Evolutionary conservation across 1,284 basidiomycete species (phyloP).

Genomic region (Agroathelia rolfsii): DNA sequence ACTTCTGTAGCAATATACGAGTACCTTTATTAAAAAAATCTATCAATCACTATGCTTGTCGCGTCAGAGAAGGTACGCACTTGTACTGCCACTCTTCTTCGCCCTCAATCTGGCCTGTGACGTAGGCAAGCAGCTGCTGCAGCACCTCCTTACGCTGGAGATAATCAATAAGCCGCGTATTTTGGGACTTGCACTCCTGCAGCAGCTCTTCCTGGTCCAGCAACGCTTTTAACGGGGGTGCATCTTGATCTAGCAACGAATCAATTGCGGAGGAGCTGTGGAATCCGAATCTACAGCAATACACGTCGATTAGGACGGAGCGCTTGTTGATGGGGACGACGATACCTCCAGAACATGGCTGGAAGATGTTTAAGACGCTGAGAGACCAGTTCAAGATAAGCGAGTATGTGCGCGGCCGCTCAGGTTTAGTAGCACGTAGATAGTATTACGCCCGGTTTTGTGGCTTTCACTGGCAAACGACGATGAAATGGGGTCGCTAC

Average conservation of each 20-base stretch:
- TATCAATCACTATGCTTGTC: not conserved
- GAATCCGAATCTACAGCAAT: conserved; percentile 63
- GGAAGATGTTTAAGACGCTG: conserved; percentile 4
- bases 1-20: conserved; percentile 94
- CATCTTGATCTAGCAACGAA: conserved; percentile 75
- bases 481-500: no score
- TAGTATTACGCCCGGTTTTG: no score
- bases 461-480: no score
- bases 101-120: conserved; percentile 76
- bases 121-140: conserved; percentile 73
- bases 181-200: conserved; percentile 93
- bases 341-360: conserved; percentile 35
- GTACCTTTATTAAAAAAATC: conserved; percentile 51
- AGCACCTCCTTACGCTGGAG: conserved; percentile 75
- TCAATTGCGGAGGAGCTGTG: conserved; percentile 77
- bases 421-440: no score
- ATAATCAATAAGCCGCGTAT: conserved; percentile 80
- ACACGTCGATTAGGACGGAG: no score
- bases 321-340: not conserved
- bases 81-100: conserved; percentile 69
- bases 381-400: conserved; percentile 10
- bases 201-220: conserved; percentile 92
- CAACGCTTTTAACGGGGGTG: conserved; percentile 80
- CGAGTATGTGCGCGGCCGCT: no score
- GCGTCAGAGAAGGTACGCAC: conserved; percentile 33